Evolutionary conservation across 768 basidiomycete genomes (phyloP).

Genomic region (Collybia sordida): DNA sequence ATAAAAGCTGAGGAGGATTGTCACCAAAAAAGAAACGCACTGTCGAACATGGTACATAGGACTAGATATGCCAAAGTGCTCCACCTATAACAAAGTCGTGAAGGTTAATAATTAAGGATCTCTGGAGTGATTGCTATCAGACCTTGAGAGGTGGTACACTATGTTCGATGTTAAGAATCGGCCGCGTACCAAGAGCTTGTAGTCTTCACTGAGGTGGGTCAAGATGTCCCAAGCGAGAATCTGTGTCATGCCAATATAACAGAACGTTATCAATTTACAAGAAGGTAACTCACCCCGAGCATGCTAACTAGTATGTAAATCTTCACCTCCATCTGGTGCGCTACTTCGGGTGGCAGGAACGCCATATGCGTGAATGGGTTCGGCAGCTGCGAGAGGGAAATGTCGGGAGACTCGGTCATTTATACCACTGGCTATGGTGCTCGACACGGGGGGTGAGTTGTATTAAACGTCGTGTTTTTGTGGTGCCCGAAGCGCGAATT

Average conservation of each 20-base stretch:
- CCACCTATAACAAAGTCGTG: too few relatives aligned
- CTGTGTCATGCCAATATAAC: conserved; percentile 4
- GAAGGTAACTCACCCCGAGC: neutral
- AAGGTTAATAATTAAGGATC: neutral
- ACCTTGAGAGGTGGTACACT: conserved; percentile 29
- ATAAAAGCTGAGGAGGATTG: neutral
- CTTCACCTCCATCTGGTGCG: conserved; percentile 19
- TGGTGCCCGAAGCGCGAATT: too few relatives aligned
- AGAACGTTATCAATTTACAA: neutral
- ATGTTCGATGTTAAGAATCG: conserved; percentile 13
- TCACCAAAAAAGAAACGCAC: too few relatives aligned
- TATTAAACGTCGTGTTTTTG: too few relatives aligned
- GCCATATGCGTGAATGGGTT: too few relatives aligned
- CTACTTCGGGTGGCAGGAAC: conserved; percentile 18
- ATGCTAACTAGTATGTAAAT: conserved; percentile 19
- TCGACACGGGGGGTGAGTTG: too few relatives aligned
- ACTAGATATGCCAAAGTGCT: neutral
- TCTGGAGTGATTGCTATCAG: neutral
- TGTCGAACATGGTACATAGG: too few relatives aligned
- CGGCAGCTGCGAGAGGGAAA: too few relatives aligned
- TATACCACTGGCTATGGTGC: too few relatives aligned
- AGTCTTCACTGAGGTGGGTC: conserved; percentile 19
- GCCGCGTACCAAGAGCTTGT: conserved; percentile 13
- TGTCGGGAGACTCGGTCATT: too few relatives aligned
- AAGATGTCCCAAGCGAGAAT: conserved; percentile 27